Evolutionary conservation across 495 filamentous ascomycete genomes (phyloP).

Genomic region (Tirmania nivea): DNA sequence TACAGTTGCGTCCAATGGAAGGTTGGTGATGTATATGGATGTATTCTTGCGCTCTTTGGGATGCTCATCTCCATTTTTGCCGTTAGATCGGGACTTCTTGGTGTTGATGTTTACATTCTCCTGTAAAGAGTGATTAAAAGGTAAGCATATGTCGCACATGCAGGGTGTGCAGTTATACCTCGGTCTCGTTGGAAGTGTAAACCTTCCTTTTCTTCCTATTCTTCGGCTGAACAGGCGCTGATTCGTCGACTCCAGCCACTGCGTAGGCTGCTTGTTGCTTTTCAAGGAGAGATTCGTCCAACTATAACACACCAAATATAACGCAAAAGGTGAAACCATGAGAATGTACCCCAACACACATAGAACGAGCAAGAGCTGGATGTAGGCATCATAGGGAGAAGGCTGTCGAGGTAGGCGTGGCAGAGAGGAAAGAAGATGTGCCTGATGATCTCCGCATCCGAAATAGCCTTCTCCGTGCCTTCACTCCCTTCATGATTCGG

Average conservation of each 20-base stretch:
- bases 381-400: neutral
- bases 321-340: neutral
- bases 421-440: neutral
- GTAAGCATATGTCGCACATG: neutral
- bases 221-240: slow-evolving; percentile 29
- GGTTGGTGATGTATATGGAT: slow-evolving; percentile 70
- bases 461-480: too few species aligned
- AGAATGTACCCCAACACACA: neutral
- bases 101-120: slow-evolving; percentile 7
- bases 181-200: slow-evolving; percentile 20
- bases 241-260: slow-evolving; percentile 43
- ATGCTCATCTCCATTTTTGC: slow-evolving; percentile 22
- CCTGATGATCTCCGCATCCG: neutral
- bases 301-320: neutral
- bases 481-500: too few species aligned
- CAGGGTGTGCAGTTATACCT: slow-evolving; percentile 3
- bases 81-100: slow-evolving; percentile 38
- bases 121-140: neutral
- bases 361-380: neutral
- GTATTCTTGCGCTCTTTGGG: slow-evolving; percentile 32
- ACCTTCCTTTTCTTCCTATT: slow-evolving; percentile 57
- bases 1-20: slow-evolving; percentile 53
- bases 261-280: slow-evolving; percentile 59
- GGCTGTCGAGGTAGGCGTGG: neutral
- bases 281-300: slow-evolving; percentile 55